phyloP scores from a whole-genome alignment of 2,329 filamentous ascomycete genomes.

The Albophoma yamanashiensis region DNA sequence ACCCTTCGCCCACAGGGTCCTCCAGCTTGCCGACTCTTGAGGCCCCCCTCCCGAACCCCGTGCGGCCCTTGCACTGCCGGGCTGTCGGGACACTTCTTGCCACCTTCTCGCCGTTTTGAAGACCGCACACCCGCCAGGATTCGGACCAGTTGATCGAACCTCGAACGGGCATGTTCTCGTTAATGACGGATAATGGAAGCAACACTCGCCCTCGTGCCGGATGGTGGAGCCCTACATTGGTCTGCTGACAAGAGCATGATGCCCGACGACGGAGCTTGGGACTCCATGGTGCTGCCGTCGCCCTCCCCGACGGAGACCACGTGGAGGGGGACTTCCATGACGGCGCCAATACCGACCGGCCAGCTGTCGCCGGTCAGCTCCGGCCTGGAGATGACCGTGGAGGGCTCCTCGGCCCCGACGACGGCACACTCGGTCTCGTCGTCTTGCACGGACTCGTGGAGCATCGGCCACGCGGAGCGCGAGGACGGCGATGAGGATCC shows the following conservation, averaged over 20 bases:
- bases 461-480: conserved; percentile 26
- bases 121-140: neutral
- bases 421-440: conserved; percentile 35
- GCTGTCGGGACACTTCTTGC: neutral
- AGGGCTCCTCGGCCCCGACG: conserved; percentile 28
- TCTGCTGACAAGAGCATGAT: conserved; percentile 33
- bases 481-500: conserved; percentile 29
- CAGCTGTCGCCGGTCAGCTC: conserved; percentile 45
- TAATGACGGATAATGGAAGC: conserved; percentile 37
- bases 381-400: conserved; percentile 30
- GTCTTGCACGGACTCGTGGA: conserved; percentile 35
- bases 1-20: conserved; percentile 11
- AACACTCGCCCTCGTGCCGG: conserved; percentile 28
- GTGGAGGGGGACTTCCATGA: conserved; percentile 15
- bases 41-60: conserved; percentile 7
- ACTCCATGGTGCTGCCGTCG: conserved; percentile 15
- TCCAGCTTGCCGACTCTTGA: conserved; percentile 7
- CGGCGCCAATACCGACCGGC: conserved; percentile 26
- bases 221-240: conserved; percentile 33
- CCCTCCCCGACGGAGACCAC: conserved; percentile 20
- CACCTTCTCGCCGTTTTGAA: neutral
- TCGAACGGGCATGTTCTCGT: conserved; percentile 26
- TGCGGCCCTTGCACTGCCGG: conserved; percentile 8
- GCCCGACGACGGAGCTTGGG: conserved; percentile 27
- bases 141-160: neutral